Conservation (phyloP, 2,329 filamentous ascomycete genomes). For the Ophiosphaerella narmari region DNA sequence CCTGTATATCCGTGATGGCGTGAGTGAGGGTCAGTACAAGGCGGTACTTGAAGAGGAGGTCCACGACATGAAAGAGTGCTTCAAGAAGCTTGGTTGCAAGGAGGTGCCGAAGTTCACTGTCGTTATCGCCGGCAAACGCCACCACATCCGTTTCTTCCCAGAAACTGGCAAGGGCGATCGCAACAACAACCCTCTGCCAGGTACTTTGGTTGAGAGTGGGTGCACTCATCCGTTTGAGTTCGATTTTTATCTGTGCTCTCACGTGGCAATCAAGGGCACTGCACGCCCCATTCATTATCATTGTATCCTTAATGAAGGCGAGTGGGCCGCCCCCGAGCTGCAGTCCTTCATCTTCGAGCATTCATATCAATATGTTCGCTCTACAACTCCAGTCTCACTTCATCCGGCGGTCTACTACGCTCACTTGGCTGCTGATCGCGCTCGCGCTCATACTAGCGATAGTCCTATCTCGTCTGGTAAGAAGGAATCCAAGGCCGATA, state of each 20-base stretch:
- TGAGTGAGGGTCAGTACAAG: slow-evolving; percentile 80
- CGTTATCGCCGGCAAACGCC: slow-evolving; percentile 88
- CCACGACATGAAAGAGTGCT: slow-evolving; percentile 65
- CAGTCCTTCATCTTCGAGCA: slow-evolving; percentile 93
- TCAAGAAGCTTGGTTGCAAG: slow-evolving; percentile 51
- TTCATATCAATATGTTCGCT: slow-evolving; percentile 89
- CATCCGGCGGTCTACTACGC: slow-evolving; percentile 95
- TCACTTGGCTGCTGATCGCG: slow-evolving; percentile 82
- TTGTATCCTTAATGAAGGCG: slow-evolving; percentile 81
- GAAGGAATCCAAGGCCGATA: slow-evolving; percentile 41
- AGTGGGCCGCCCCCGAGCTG: slow-evolving; percentile 68
- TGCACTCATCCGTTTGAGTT: slow-evolving; percentile 91
- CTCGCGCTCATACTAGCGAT: slow-evolving; percentile 71
- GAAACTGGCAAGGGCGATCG: slow-evolving; percentile 65
- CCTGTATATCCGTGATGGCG: slow-evolving; percentile 92
- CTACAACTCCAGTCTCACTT: slow-evolving; percentile 88
- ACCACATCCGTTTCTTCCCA: slow-evolving; percentile 89
- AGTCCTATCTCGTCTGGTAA: slow-evolving; percentile 44
- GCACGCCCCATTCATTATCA: slow-evolving; percentile 92
- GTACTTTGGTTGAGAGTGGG: slow-evolving; percentile 84
- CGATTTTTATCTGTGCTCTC: slow-evolving; percentile 78
- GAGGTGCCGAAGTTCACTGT: slow-evolving; percentile 73
- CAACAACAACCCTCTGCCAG: slow-evolving; percentile 82
- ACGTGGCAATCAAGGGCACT: slow-evolving; percentile 89
- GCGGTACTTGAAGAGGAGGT: slow-evolving; percentile 83